These are phyloP conservation scores for Trematosphaeria pertusa DNA, from an alignment of 2,329 filamentous ascomycete genomes.

Conservation along the genomic window DNA sequence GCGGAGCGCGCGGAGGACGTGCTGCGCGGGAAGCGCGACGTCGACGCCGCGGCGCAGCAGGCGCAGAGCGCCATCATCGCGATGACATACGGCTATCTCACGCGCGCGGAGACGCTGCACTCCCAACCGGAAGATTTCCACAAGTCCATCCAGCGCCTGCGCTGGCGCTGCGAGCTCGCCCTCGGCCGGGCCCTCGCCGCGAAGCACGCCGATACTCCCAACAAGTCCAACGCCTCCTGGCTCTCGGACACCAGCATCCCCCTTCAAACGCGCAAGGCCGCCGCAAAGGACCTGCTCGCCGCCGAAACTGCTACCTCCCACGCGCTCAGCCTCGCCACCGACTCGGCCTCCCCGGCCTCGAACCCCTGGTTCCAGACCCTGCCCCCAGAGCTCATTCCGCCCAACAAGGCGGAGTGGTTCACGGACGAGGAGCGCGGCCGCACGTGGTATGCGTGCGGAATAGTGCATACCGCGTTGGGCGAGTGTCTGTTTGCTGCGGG, in stretches of 20 bases:
- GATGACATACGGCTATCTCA: constrained; percentile 42
- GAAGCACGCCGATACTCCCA: constrained; percentile 8
- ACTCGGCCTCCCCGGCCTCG: constrained; percentile 31
- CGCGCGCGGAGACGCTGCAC: constrained; percentile 35
- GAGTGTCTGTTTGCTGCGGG: constrained; percentile 44
- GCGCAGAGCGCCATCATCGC: constrained; percentile 34
- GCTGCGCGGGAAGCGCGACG: constrained; percentile 22
- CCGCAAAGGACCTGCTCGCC: constrained; percentile 28
- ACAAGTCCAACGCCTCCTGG: constrained; percentile 22
- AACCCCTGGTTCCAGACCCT: constrained; percentile 42
- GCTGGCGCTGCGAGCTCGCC: constrained; percentile 39
- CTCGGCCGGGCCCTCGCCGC: constrained; percentile 30
- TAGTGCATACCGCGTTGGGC: constrained; percentile 35
- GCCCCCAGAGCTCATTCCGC: constrained; percentile 40
- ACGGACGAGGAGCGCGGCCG: constrained; percentile 32
- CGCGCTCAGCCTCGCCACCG: constrained; percentile 34
- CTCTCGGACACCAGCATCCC: constrained; percentile 5
- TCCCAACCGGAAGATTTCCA: constrained; percentile 27
- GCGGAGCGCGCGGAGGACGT: constrained; percentile 28
- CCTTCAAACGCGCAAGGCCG: constrained; percentile 2
- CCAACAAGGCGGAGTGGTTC: constrained; percentile 39
- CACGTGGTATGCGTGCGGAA: constrained; percentile 37
- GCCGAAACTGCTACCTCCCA: constrained; percentile 32
- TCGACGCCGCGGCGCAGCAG: constrained; percentile 28
- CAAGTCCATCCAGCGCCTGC: constrained; percentile 32